These are phyloP conservation scores for Exophiala xenobiotica DNA, from an alignment of 2,329 filamentous ascomycete genomes.

Conservation along the genomic window DNA sequence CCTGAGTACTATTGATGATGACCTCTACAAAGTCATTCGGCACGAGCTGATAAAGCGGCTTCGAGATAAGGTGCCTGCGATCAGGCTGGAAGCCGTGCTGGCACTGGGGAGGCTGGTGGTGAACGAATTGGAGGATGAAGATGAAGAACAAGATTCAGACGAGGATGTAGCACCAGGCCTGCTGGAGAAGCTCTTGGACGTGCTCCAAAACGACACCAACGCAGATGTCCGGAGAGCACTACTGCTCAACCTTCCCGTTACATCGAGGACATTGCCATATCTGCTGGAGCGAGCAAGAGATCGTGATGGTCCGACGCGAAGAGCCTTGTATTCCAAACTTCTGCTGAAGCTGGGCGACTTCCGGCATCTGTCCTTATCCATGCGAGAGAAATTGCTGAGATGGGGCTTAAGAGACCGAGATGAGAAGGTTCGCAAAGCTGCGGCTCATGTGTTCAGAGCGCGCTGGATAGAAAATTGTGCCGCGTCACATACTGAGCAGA, in stretches of 20 bases:
- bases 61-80: conserved; percentile 89
- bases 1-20: conserved; percentile 86
- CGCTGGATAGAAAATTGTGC: conserved; percentile 98
- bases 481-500: conserved; percentile 43
- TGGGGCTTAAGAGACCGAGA: conserved; percentile 95
- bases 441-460: conserved; percentile 84
- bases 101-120: conserved; percentile 82
- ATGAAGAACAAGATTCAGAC: conserved; percentile 54
- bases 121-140: conserved; percentile 67
- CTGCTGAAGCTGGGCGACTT: conserved; percentile 91
- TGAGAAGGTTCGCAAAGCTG: conserved; percentile 88
- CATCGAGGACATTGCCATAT: conserved; percentile 77
- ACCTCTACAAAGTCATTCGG: conserved; percentile 79
- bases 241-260: conserved; percentile 84
- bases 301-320: conserved; percentile 76
- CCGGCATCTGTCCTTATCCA: conserved; percentile 84
- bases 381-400: conserved; percentile 90
- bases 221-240: conserved; percentile 88
- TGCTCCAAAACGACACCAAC: conserved; percentile 89
- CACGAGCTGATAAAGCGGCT: conserved; percentile 79
- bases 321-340: conserved; percentile 82
- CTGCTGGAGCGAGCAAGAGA: conserved; percentile 89
- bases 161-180: conserved; percentile 65
- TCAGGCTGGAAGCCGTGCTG: conserved; percentile 86
- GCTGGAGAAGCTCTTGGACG: conserved; percentile 78